Evolutionary conservation across 202 grass and related monocot genomes (phyloP).

Genomic region (Sporobolus alterniflorus): DNA sequence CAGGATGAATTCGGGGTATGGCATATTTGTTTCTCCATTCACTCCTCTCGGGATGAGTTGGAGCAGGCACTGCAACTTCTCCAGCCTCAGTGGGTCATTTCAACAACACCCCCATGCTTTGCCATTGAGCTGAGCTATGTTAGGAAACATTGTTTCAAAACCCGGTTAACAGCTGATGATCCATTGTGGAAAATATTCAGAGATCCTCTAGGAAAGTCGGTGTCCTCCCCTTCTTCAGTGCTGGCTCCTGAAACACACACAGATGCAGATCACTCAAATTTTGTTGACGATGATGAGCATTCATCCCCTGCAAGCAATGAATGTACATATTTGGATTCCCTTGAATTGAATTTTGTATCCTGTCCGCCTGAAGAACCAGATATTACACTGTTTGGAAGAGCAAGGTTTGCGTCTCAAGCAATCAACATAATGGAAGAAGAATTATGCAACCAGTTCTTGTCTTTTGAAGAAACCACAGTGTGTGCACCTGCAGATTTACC

Average conservation of each 20-base stretch:
- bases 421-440: constrained; percentile 66
- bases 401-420: constrained; percentile 75
- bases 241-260: constrained; percentile 26
- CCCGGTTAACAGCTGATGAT: constrained; percentile 65
- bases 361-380: constrained; percentile 41
- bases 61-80: constrained; percentile 83
- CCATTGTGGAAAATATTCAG: constrained; percentile 81
- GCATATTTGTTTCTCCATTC: constrained; percentile 93
- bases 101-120: constrained; percentile 77
- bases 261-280: constrained; percentile 37
- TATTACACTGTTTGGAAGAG: constrained; percentile 88
- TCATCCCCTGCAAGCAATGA: constrained; percentile 18
- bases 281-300: constrained; percentile 3
- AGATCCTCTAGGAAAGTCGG: constrained; percentile 42
- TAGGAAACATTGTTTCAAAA: constrained; percentile 82
- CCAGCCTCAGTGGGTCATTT: constrained; percentile 89
- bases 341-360: constrained; percentile 68
- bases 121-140: constrained; percentile 92
- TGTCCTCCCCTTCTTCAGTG: constrained; percentile 35
- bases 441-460: constrained; percentile 27
- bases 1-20: constrained; percentile 76
- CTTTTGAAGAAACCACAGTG: constrained; percentile 22
- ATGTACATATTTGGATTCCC: constrained; percentile 28
- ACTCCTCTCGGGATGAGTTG: constrained; percentile 83
- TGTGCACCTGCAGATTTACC: neutral